A percentile compares a stretch with the other conserved stretches of the same genome.
These are phyloP conservation scores for Fusarium foetens DNA, from an alignment of 2,329 filamentous ascomycete species.

Conservation along the genomic window DNA sequence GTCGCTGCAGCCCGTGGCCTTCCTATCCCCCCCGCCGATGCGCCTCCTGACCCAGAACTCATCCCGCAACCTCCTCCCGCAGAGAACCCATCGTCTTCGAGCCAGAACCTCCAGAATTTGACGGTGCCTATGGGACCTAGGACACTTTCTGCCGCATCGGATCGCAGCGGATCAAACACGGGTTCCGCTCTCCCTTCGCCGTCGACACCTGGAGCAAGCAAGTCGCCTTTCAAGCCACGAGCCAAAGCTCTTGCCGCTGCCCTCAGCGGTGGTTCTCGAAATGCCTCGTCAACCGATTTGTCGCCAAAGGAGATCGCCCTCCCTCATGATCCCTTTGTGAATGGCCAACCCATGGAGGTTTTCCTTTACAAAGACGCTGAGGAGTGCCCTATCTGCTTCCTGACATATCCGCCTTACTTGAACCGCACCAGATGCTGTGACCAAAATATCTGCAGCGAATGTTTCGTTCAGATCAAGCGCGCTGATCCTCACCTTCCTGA, in stretches of 20 bases:
- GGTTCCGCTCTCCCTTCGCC: slow-evolving; percentile 67
- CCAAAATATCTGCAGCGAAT: slow-evolving; percentile 96
- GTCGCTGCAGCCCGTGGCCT: slow-evolving; percentile 88
- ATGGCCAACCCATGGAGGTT: slow-evolving; percentile 93
- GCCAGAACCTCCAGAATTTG: slow-evolving; percentile 72
- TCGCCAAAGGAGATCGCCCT: slow-evolving; percentile 81
- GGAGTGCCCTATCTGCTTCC: slow-evolving; percentile 96
- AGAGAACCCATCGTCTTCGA: slow-evolving; percentile 59
- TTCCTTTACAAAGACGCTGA: slow-evolving; percentile 90
- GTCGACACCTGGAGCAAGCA: slow-evolving; percentile 43
- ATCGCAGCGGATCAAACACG: slow-evolving; percentile 70
- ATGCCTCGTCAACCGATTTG: slow-evolving; percentile 76
- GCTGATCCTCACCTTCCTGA: slow-evolving; percentile 91
- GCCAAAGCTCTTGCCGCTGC: slow-evolving; percentile 90
- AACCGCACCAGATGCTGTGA: slow-evolving; percentile 96
- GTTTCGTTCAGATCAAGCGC: slow-evolving; percentile 98
- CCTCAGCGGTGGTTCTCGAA: slow-evolving; percentile 77
- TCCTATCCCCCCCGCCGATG: slow-evolving; percentile 84
- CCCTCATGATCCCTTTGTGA: slow-evolving; percentile 85
- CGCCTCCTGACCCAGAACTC: slow-evolving; percentile 77
- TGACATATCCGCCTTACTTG: slow-evolving; percentile 93
- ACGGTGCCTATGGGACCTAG: slow-evolving; percentile 83
- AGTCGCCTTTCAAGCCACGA: slow-evolving; percentile 76
- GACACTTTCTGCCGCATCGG: slow-evolving; percentile 82
- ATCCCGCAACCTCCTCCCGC: slow-evolving; percentile 58